Evolutionary conservation across 164 flowering plant species (phyloP).

Genomic region (Stephania yunnanensis): DNA sequence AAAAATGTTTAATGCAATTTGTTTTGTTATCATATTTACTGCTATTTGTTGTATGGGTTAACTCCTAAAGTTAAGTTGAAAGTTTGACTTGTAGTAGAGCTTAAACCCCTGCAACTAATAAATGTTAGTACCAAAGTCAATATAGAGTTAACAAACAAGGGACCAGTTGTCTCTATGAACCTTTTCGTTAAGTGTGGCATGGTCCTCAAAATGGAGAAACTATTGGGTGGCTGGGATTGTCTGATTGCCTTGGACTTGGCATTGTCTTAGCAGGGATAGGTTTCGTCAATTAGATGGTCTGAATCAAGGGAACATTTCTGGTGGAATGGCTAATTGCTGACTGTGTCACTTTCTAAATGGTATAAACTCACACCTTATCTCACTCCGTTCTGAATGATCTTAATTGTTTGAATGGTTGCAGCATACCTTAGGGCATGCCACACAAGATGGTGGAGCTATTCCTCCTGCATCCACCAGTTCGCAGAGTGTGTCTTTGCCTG

Average conservation of each 20-base stretch:
- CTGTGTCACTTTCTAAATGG: background rate
- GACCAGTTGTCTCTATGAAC: background rate
- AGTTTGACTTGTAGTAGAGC: too few relatives aligned
- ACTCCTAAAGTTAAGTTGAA: too few relatives aligned
- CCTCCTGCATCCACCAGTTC: constrained; percentile 26
- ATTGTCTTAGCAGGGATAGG: background rate
- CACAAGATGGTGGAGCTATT: constrained; percentile 22
- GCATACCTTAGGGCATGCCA: constrained; percentile 24
- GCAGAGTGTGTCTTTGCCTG: constrained; percentile 28
- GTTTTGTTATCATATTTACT: too few relatives aligned
- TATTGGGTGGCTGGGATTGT: constrained; percentile 6
- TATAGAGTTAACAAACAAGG: too few relatives aligned
- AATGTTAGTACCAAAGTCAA: too few relatives aligned
- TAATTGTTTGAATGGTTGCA: constrained; percentile 22
- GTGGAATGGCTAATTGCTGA: background rate
- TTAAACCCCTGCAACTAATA: too few relatives aligned
- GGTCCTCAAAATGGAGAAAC: background rate
- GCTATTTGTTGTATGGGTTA: too few relatives aligned
- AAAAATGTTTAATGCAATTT: too few relatives aligned
- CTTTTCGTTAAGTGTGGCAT: background rate
- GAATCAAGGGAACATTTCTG: background rate
- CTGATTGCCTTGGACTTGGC: background rate
- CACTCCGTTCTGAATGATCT: constrained; percentile 7
- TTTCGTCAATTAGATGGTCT: background rate
- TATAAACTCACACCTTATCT: background rate